Evolutionary conservation across 495 filamentous ascomycete species (phyloP).

Genomic region (Daldinia loculata): DNA sequence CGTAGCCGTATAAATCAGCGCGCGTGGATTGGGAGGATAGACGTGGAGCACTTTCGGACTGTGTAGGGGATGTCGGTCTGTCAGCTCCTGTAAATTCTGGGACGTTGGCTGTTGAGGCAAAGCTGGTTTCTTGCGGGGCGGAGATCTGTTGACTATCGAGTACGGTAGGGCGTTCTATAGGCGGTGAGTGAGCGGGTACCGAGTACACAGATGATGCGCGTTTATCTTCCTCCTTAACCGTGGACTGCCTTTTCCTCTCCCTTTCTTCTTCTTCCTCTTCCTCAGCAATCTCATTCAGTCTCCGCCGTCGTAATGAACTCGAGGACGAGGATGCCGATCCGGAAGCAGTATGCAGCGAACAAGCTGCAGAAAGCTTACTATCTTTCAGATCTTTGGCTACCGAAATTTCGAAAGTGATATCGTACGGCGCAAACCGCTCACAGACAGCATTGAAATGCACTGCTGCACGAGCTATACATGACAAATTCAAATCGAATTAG

Average conservation of each 20-base stretch:
- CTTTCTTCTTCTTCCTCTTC: conserved; percentile 71
- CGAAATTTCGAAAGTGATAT: conserved; percentile 79
- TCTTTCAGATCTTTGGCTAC: conserved; percentile 83
- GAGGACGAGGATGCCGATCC: conserved; percentile 87
- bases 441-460: conserved; percentile 90
- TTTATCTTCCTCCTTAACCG: conserved; percentile 53
- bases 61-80: conserved; percentile 51
- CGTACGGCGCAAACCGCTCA: conserved; percentile 87
- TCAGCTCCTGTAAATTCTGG: conserved; percentile 52
- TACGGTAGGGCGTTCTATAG: conserved; percentile 33
- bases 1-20: conserved; percentile 68
- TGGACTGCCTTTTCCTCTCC: conserved; percentile 58
- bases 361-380: conserved; percentile 84
- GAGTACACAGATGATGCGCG: conserved; percentile 44
- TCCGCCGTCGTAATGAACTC: conserved; percentile 76
- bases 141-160: conserved; percentile 39
- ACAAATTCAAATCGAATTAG: conserved; percentile 23
- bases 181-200: conserved; percentile 15
- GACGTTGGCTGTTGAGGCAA: conserved; percentile 49
- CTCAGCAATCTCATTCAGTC: conserved; percentile 90
- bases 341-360: conserved; percentile 87
- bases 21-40: conserved; percentile 73
- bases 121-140: conserved; percentile 51
- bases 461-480: conserved; percentile 77
- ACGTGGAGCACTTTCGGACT: conserved; percentile 51